phyloP scores from a whole-genome alignment of 1,284 basidiomycete genomes.

The Austroboletus niveus region DNA sequence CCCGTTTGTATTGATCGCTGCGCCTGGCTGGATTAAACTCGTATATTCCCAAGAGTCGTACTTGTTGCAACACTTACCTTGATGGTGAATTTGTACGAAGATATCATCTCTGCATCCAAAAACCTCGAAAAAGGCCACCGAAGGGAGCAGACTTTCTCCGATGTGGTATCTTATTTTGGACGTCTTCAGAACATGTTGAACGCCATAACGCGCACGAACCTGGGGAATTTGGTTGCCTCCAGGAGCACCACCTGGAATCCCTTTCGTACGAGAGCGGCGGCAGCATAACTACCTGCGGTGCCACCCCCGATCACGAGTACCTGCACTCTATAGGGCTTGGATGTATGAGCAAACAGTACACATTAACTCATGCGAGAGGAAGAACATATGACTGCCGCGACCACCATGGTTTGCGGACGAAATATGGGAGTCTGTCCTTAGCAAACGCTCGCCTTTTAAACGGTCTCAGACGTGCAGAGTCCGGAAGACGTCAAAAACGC shows the following conservation, averaged over 20 bases:
- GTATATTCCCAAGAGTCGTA: neutral
- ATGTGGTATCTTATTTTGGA: constrained; percentile 15
- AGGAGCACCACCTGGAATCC: constrained; percentile 50
- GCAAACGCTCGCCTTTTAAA: neutral
- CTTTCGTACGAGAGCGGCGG: constrained; percentile 48
- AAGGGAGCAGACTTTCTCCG: constrained; percentile 15
- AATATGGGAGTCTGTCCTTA: neutral
- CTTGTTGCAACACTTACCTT: constrained; percentile 40
- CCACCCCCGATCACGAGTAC: constrained; percentile 47
- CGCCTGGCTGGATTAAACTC: constrained; percentile 30
- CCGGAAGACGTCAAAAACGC: neutral
- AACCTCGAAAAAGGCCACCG: constrained; percentile 12
- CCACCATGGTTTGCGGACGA: neutral
- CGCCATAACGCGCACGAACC: constrained; percentile 21
- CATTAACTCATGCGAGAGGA: neutral
- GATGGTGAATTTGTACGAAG: constrained; percentile 22
- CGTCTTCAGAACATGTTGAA: too few relatives aligned
- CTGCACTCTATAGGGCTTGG: neutral
- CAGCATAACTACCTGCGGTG: constrained; percentile 52
- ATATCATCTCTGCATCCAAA: constrained; percentile 10
- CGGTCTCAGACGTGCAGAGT: neutral
- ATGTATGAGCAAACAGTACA: too few relatives aligned
- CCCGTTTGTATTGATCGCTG: constrained; percentile 38
- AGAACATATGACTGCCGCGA: neutral
- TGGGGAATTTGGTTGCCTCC: constrained; percentile 51